Percentiles rank a stretch among this genome's conserved stretches.
Evolutionary conservation across 1,284 basidiomycete species (phyloP).

Genomic region (Tilletiaria anomala): DNA sequence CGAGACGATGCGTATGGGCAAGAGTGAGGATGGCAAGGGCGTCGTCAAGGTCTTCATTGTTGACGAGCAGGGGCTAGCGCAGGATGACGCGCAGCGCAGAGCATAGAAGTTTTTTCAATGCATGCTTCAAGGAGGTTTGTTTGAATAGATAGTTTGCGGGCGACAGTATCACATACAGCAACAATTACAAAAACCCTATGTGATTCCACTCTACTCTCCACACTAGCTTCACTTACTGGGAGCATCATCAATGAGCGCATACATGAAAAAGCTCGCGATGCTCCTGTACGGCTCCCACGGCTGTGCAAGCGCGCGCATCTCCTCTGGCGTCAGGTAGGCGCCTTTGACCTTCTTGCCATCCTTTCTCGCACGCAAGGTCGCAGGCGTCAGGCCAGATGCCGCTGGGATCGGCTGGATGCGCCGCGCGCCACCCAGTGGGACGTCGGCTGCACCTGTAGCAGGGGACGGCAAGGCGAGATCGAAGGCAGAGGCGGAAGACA

Average conservation of each 20-base stretch:
- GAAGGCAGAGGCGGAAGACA: too few species aligned
- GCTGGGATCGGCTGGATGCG: slow-evolving; percentile 7
- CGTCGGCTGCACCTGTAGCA: too few species aligned
- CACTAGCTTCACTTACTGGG: too few species aligned
- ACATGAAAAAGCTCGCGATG: slow-evolving; percentile 31
- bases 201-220: too few species aligned
- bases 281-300: slow-evolving; percentile 30
- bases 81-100: too few species aligned
- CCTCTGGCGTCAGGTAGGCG: slow-evolving; percentile 25
- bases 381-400: slow-evolving; percentile 2
- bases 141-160: too few species aligned
- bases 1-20: slow-evolving; percentile 16
- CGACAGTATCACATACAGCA: too few species aligned
- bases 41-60: slow-evolving; percentile 28
- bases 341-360: slow-evolving; percentile 34
- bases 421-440: too few species aligned
- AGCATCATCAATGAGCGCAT: slow-evolving; percentile 25
- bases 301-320: slow-evolving; percentile 28
- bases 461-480: too few species aligned
- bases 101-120: too few species aligned
- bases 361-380: slow-evolving; percentile 14
- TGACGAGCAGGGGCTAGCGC: slow-evolving; percentile 11
- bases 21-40: slow-evolving; percentile 11
- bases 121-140: too few species aligned
- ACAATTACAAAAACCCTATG: too few species aligned